Percentiles rank a stretch among this genome's conserved stretches.
Conservation (phyloP, 805 yeast species). For the Isabelozyma rhagii region DNA sequence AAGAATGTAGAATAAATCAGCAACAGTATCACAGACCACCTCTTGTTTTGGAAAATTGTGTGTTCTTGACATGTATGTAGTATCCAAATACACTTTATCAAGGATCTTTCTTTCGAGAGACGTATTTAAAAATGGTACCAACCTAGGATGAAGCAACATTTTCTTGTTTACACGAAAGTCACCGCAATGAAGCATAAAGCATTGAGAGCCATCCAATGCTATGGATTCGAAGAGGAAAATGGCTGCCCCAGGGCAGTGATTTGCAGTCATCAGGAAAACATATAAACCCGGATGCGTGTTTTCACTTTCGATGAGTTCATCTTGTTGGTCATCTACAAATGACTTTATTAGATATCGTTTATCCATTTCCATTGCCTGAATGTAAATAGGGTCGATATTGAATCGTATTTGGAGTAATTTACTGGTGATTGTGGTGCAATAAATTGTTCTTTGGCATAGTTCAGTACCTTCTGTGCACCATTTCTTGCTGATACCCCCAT, state of each 20-base stretch:
- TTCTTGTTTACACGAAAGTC: constrained; percentile 73
- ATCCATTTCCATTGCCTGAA: constrained; percentile 38
- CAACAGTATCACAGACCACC: constrained; percentile 59
- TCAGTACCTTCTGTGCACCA: constrained; percentile 53
- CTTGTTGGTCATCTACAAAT: constrained; percentile 1
- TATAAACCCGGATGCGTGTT: constrained; percentile 29
- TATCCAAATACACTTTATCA: constrained; percentile 77
- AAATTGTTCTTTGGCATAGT: constrained; percentile 41
- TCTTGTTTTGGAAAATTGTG: constrained; percentile 78
- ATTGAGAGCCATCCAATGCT: constrained; percentile 14
- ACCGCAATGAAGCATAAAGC: constrained; percentile 75
- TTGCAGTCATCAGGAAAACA: constrained; percentile 75
- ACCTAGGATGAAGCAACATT: constrained; percentile 43
- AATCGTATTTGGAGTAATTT: constrained; percentile 52
- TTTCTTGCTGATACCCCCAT: constrained; percentile 74
- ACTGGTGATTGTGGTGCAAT: constrained; percentile 70
- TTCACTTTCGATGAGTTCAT: constrained; percentile 13
- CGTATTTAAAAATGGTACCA: constrained; percentile 14
- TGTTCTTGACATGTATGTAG: constrained; percentile 78
- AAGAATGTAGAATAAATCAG: constrained; percentile 46
- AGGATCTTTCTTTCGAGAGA: constrained; percentile 18
- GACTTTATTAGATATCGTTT: constrained; percentile 31
- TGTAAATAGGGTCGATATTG: constrained; percentile 49
- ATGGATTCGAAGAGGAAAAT: constrained; percentile 65
- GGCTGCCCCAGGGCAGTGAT: constrained; percentile 96